These are phyloP conservation scores for Rhododendron ferrugineum DNA, from an alignment of 148 eudicot species.

Conservation along the genomic window DNA sequence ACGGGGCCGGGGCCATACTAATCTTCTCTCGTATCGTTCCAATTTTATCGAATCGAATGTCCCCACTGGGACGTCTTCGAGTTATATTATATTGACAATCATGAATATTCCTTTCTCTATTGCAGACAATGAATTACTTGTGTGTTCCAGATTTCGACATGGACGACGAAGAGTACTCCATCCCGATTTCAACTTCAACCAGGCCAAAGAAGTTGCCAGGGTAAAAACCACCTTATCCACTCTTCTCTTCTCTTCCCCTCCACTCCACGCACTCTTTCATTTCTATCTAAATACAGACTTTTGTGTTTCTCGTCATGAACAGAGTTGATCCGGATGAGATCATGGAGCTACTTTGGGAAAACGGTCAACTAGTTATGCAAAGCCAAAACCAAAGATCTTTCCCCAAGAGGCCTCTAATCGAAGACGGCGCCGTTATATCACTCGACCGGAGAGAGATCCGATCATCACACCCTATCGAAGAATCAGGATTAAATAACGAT, in stretches of 20 bases:
- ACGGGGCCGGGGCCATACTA: no score
- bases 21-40: no score
- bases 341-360: slow-evolving; percentile 58
- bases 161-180: slow-evolving; percentile 38
- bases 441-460: background rate
- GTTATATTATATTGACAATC: no score
- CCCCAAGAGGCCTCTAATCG: slow-evolving; percentile 16
- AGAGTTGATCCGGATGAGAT: slow-evolving; percentile 20
- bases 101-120: background rate
- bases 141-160: slow-evolving; percentile 49
- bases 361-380: slow-evolving; percentile 43
- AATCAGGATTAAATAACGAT: background rate
- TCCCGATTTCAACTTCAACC: slow-evolving; percentile 18
- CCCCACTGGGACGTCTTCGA: no score
- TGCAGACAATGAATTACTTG: slow-evolving; percentile 28
- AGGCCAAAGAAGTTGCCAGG: slow-evolving; percentile 29
- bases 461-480: background rate
- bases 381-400: slow-evolving; percentile 35
- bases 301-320: background rate
- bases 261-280: background rate
- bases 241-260: no score
- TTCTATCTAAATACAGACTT: background rate
- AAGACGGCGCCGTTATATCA: background rate
- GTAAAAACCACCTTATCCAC: slow-evolving; percentile 9
- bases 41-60: no score